These are phyloP conservation scores for Leishmania guyanensis DNA, from an alignment of 208 protist genomes.

Conservation along the genomic window DNA sequence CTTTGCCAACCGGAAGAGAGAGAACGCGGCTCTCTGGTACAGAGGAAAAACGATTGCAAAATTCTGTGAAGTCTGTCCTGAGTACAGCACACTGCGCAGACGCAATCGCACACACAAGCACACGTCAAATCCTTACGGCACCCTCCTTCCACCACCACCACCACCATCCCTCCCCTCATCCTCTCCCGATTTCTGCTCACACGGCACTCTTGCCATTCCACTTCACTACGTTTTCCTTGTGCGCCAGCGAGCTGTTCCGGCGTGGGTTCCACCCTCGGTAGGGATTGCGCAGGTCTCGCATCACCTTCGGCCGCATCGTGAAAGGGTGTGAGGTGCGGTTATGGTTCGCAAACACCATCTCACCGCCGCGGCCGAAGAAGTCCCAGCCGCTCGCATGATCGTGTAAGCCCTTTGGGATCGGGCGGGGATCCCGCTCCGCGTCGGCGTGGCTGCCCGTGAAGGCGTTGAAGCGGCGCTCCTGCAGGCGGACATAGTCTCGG, in stretches of 20 bases:
- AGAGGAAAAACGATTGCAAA: neutral
- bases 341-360: slow-evolving; percentile 86
- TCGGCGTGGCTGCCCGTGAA: slow-evolving; percentile 33
- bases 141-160: too few species aligned
- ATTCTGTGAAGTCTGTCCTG: neutral
- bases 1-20: neutral
- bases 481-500: slow-evolving; percentile 32
- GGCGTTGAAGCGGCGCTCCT: slow-evolving; percentile 30
- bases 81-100: neutral
- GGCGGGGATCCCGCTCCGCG: slow-evolving; percentile 72
- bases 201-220: slow-evolving; percentile 86
- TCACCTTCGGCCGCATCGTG: slow-evolving; percentile 84
- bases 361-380: slow-evolving; percentile 79
- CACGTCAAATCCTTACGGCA: neutral
- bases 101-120: neutral
- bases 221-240: slow-evolving; percentile 85
- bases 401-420: slow-evolving; percentile 78
- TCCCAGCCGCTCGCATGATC: slow-evolving; percentile 86
- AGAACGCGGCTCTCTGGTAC: neutral
- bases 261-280: slow-evolving; percentile 79
- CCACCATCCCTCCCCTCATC: too few species aligned
- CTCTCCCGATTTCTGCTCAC: slow-evolving; percentile 17
- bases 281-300: slow-evolving; percentile 75
- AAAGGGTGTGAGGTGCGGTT: slow-evolving; percentile 61
- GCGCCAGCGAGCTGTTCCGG: slow-evolving; percentile 79